These are phyloP conservation scores for Cucumis cinereus DNA, from an alignment of 306 rosid species.

Conservation along the genomic window DNA sequence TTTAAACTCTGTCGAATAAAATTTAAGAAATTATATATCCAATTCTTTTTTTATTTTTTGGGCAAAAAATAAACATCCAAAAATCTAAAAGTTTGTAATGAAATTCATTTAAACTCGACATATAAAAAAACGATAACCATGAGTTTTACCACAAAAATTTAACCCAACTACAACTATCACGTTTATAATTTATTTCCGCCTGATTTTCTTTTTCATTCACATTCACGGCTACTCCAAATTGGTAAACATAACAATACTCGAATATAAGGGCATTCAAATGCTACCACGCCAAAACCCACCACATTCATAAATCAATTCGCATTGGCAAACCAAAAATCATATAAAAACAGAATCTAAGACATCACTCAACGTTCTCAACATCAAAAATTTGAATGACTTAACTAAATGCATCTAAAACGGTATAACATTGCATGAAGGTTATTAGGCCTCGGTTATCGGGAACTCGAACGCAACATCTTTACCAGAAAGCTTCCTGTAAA, in stretches of 20 bases:
- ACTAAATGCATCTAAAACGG: not conserved
- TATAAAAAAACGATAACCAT: too few relatives aligned
- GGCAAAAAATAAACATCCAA: too few relatives aligned
- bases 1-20: too few relatives aligned
- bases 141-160: too few relatives aligned
- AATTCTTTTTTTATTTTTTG: too few relatives aligned
- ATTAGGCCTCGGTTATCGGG: slow-evolving; percentile 6
- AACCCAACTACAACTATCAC: too few relatives aligned
- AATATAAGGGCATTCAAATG: not conserved
- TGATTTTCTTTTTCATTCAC: too few relatives aligned
- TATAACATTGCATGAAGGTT: not conserved
- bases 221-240: too few relatives aligned
- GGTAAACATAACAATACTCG: not conserved
- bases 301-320: slow-evolving; percentile 1
- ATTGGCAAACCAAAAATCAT: slow-evolving; percentile 3
- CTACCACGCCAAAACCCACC: not conserved
- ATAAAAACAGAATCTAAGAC: slow-evolving; percentile 7
- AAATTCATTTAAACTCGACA: too few relatives aligned
- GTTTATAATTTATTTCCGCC: too few relatives aligned
- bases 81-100: too few relatives aligned
- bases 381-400: slow-evolving; percentile 1
- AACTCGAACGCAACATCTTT: slow-evolving; percentile 11
- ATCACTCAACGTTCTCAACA: slow-evolving; percentile 4
- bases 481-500: slow-evolving; percentile 14
- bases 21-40: too few relatives aligned